These are phyloP conservation scores for Teratosphaeria zuluensis DNA, from an alignment of 2,329 filamentous ascomycete species.

Conservation along the genomic window DNA sequence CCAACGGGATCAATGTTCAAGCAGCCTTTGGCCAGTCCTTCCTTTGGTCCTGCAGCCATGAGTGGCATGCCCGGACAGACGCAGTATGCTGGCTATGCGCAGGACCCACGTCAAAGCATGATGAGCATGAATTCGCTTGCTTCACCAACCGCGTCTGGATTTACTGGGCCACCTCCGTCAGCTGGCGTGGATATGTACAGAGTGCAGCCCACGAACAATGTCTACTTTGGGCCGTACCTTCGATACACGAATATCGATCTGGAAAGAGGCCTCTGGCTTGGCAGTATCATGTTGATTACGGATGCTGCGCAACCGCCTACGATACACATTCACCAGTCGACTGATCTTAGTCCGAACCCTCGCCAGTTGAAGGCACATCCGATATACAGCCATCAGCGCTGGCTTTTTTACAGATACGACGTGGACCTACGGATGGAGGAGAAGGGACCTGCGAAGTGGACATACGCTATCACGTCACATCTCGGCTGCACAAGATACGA, in stretches of 20 bases:
- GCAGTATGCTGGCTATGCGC: constrained; percentile 66
- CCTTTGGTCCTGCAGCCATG: constrained; percentile 53
- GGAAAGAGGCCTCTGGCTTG: constrained; percentile 80
- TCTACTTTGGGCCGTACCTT: constrained; percentile 95
- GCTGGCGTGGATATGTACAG: constrained; percentile 93
- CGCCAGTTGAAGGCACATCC: constrained; percentile 71
- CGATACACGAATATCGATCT: constrained; percentile 96
- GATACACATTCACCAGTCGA: constrained; percentile 85
- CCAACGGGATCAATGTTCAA: constrained; percentile 44
- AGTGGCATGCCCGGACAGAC: not conserved
- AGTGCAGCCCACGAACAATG: constrained; percentile 83
- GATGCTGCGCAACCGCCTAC: constrained; percentile 85
- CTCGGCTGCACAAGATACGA: constrained; percentile 97
- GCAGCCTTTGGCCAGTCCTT: constrained; percentile 66
- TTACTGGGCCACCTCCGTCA: constrained; percentile 78
- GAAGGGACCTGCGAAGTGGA: constrained; percentile 70
- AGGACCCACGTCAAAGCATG: constrained; percentile 58
- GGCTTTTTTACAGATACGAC: constrained; percentile 94
- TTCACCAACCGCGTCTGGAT: constrained; percentile 69
- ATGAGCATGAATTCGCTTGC: constrained; percentile 68
- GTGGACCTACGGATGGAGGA: constrained; percentile 86
- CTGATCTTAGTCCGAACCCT: constrained; percentile 82
- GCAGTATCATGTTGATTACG: constrained; percentile 86
- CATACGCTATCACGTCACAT: constrained; percentile 94
- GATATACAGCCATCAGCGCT: constrained; percentile 83